Conservation (phyloP, 2,329 filamentous ascomycete species). For the Botryotinia globosa region DNA sequence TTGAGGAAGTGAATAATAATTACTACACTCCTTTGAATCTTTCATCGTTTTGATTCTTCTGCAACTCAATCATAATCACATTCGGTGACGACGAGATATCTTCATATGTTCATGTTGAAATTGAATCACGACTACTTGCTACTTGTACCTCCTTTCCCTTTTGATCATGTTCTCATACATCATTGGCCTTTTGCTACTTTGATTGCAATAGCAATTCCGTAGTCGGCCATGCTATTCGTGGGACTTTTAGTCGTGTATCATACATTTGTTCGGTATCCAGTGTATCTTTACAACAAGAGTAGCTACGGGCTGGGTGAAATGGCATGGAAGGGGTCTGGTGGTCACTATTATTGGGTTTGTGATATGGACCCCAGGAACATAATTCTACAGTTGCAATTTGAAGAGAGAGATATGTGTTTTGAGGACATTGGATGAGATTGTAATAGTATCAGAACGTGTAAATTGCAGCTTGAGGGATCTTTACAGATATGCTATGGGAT, state of each 20-base stretch:
- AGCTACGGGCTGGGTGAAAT: not conserved
- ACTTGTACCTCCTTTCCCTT: no score
- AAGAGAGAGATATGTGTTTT: not conserved
- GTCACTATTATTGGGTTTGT: not conserved
- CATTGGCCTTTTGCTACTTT: not conserved
- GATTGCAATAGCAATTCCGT: not conserved
- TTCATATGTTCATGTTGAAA: not conserved
- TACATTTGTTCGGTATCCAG: not conserved
- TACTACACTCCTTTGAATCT: not conserved
- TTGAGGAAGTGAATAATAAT: no score
- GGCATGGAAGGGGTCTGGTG: not conserved
- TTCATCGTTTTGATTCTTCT: not conserved
- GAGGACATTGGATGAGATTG: not conserved
- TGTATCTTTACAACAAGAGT: not conserved
- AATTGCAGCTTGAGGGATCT: not conserved
- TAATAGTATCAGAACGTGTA: not conserved
- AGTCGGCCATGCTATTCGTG: not conserved
- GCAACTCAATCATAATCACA: not conserved
- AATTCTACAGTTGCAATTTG: not conserved
- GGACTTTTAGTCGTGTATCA: not conserved
- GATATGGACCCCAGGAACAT: rapidly evolving
- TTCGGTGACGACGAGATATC: not conserved
- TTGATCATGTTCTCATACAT: not conserved
- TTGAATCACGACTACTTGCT: not conserved
- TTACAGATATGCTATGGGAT: not conserved